phyloP scores from a whole-genome alignment of 306 rosid species.

The Malus sylvestris region DNA sequence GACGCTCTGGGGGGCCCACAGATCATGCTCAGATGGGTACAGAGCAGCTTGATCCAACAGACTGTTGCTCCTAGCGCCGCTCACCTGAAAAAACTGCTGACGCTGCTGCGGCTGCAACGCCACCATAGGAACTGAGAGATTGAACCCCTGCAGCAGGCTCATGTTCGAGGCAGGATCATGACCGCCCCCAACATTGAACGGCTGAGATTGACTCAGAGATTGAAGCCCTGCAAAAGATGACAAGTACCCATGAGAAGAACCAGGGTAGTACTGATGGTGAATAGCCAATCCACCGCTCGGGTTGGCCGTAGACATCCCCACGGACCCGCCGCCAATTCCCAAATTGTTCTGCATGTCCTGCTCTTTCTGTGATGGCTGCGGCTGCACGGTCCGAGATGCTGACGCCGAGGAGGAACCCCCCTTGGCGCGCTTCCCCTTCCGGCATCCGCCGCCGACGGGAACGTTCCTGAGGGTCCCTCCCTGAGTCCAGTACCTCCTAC shows the following conservation, averaged over 20 bases:
- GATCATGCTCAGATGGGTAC: not conserved
- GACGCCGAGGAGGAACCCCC: not conserved
- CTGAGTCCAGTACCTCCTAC: slow-evolving; percentile 63
- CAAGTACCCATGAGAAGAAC: slow-evolving; percentile 20
- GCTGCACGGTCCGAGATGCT: not conserved
- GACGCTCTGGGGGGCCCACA: slow-evolving; percentile 34
- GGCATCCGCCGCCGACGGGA: slow-evolving; percentile 53
- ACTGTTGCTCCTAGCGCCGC: slow-evolving; percentile 9
- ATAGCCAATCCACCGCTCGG: not conserved
- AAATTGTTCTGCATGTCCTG: not conserved
- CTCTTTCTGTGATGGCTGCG: not conserved
- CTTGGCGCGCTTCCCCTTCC: slow-evolving; percentile 43
- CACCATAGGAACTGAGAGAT: slow-evolving; percentile 10
- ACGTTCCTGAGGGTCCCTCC: slow-evolving; percentile 63
- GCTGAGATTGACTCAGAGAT: slow-evolving; percentile 15
- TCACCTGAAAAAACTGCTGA: slow-evolving; percentile 16
- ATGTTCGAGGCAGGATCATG: slow-evolving; percentile 22
- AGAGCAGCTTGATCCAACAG: not conserved
- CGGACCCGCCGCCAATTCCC: not conserved
- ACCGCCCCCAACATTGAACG: slow-evolving; percentile 8
- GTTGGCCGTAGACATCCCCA: not conserved
- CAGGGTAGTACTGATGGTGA: slow-evolving; percentile 15
- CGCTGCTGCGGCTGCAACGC: not conserved
- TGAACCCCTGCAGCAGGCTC: slow-evolving; percentile 38
- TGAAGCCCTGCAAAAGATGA: slow-evolving; percentile 37